Conservation (phyloP, 129 eudicot genomes). For the Dittrichia graveolens region DNA sequence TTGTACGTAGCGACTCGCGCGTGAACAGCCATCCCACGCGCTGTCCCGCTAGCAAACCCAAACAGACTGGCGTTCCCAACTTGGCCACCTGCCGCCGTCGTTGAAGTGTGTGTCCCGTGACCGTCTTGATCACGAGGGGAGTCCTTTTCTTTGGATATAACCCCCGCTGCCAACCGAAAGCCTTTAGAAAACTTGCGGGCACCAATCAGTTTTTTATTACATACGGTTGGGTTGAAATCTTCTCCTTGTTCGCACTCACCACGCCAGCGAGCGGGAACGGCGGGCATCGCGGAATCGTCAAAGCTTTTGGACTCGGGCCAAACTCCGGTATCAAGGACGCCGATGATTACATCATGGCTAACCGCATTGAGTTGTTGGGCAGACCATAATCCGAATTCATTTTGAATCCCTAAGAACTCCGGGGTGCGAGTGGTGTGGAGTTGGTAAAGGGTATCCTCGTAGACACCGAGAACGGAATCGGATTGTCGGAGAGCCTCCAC, state of each 20-base stretch:
- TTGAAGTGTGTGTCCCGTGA: slow-evolving; percentile 89
- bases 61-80: slow-evolving; percentile 72
- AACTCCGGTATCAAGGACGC: slow-evolving; percentile 80
- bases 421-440: slow-evolving; percentile 96
- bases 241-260: slow-evolving; percentile 61
- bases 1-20: slow-evolving; percentile 78
- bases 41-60: slow-evolving; percentile 79
- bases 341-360: slow-evolving; percentile 63
- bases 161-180: slow-evolving; percentile 50
- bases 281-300: slow-evolving; percentile 52
- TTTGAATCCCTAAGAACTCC: slow-evolving; percentile 64
- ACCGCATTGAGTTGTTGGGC: slow-evolving; percentile 50
- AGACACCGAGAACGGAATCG: slow-evolving; percentile 52
- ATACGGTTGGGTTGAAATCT: slow-evolving; percentile 43
- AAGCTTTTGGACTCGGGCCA: slow-evolving; percentile 78
- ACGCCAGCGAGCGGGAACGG: slow-evolving; percentile 57
- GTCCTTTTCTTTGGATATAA: slow-evolving; percentile 32
- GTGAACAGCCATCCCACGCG: slow-evolving; percentile 82
- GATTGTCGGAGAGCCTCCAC: slow-evolving; percentile 44
- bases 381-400: slow-evolving; percentile 48
- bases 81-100: slow-evolving; percentile 67
- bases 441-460: slow-evolving; percentile 56
- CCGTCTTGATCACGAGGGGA: slow-evolving; percentile 86
- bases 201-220: slow-evolving; percentile 83
- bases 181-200: slow-evolving; percentile 70